These are phyloP conservation scores for Blastosporella zonata DNA, from an alignment of 1,284 basidiomycete species.

Conservation along the genomic window DNA sequence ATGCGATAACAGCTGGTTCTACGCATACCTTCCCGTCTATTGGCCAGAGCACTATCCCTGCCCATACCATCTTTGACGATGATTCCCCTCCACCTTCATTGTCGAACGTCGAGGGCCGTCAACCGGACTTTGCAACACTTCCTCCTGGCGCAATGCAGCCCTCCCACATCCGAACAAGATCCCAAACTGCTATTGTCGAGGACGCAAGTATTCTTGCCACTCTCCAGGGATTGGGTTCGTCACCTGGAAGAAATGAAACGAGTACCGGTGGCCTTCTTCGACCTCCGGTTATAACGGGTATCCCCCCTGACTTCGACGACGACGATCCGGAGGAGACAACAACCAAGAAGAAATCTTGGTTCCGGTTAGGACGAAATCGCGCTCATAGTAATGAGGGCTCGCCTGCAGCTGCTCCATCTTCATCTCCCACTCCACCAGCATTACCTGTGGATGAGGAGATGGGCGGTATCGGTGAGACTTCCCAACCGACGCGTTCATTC, in stretches of 20 bases:
- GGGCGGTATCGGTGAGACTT: slow-evolving; percentile 27
- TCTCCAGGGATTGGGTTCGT: slow-evolving; percentile 11
- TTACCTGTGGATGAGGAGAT: slow-evolving; percentile 35
- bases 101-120: slow-evolving; percentile 43
- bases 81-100: slow-evolving; percentile 54
- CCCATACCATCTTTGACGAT: slow-evolving; percentile 29
- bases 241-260: slow-evolving; percentile 11
- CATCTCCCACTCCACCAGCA: slow-evolving; percentile 23
- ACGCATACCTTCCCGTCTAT: slow-evolving; percentile 66
- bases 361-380: slow-evolving; percentile 55
- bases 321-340: slow-evolving; percentile 35
- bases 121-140: slow-evolving; percentile 38
- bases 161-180: slow-evolving; percentile 72
- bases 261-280: slow-evolving; percentile 21
- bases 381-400: slow-evolving; percentile 61
- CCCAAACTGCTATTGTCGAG: slow-evolving; percentile 77
- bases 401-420: slow-evolving; percentile 24
- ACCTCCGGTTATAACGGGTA: slow-evolving; percentile 17
- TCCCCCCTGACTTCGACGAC: slow-evolving; percentile 31
- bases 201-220: slow-evolving; percentile 37
- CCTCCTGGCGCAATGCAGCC: slow-evolving; percentile 65
- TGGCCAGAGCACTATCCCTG: slow-evolving; percentile 37
- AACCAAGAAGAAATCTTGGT: slow-evolving; percentile 66
- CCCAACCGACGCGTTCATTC: slow-evolving; percentile 52
- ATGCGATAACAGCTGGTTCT: slow-evolving; percentile 61